Conservation (phyloP, 2,329 filamentous ascomycete genomes). For the Claviceps citrina region DNA sequence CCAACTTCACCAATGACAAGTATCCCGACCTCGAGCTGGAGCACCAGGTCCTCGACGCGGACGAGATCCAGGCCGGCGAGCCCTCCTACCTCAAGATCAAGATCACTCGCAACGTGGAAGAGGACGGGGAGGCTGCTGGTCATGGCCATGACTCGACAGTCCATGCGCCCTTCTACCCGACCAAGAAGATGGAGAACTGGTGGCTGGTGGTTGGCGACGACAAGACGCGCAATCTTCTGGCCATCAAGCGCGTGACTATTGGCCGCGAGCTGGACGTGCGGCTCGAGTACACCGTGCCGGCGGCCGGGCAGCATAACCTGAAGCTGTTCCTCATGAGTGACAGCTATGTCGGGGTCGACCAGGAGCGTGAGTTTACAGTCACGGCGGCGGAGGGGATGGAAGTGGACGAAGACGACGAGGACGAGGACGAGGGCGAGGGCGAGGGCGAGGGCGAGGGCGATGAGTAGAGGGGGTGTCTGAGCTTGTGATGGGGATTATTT, state of each 20-base stretch:
- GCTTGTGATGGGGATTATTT: background rate
- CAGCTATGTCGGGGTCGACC: slow-evolving; percentile 91
- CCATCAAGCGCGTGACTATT: slow-evolving; percentile 89
- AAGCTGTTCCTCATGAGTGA: slow-evolving; percentile 95
- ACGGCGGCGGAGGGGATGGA: slow-evolving; percentile 87
- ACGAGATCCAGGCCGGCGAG: slow-evolving; percentile 64
- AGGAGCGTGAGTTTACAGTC: slow-evolving; percentile 79
- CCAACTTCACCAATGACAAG: slow-evolving; percentile 86
- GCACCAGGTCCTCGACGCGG: slow-evolving; percentile 69
- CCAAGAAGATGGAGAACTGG: slow-evolving; percentile 91
- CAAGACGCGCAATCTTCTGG: slow-evolving; percentile 69
- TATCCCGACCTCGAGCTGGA: slow-evolving; percentile 91
- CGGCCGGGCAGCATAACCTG: slow-evolving; percentile 68
- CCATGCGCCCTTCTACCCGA: slow-evolving; percentile 88
- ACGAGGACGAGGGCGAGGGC: slow-evolving; percentile 39
- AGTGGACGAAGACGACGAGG: slow-evolving; percentile 54
- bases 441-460: slow-evolving; percentile 53
- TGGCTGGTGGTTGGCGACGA: slow-evolving; percentile 95
- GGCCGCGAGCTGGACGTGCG: slow-evolving; percentile 60
- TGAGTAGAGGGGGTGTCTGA: slow-evolving; percentile 8
- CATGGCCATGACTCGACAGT: slow-evolving; percentile 80
- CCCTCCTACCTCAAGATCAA: slow-evolving; percentile 71
- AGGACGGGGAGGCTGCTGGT: slow-evolving; percentile 48
- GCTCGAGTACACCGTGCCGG: slow-evolving; percentile 78
- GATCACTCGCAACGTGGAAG: slow-evolving; percentile 67